Base-by-base conservation (phyloP, 1,284 basidiomycete species). In the Moesziomyces parantarcticus region DNA sequence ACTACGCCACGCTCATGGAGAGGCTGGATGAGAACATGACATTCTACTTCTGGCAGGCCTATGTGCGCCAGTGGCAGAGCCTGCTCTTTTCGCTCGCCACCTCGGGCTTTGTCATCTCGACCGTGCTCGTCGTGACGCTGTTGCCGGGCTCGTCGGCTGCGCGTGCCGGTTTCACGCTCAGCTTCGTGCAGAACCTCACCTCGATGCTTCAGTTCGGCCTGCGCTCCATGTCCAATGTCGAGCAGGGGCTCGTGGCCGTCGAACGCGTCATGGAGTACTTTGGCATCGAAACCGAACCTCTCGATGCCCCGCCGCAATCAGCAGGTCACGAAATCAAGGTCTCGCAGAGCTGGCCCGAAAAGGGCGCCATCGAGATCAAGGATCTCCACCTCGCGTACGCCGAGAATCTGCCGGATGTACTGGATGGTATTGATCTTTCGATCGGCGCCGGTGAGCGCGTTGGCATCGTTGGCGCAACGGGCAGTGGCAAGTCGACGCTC, bases 31-130 rank as follows among this genome's bases (percentile, higher is more conserved):
- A 92, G 40, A 93, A 97, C 85, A 96, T 96, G 80, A 87, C 91
- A 39, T 93, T 93, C 3, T 96, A 94, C 83, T 93, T 90, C 88
- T 84, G 96, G 69, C 93, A 92, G 0, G 87, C 90, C 10, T 87
- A 88, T 8, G 94, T 94, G 80, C 84, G 92, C 88, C 88, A 92
- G 62, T 95, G 93, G 92, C 90, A 96, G 23, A 92, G 91, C 63
- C 61, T 90, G n/a, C 85, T 90, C 4, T 84, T 91, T 6, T 85
- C 84, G 42, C n/a, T 83, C 8, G 58, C 79, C 3, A 82, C 83
- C 8, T 61, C 71, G 3, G 34, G 72, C 3, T 64, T 81, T 21
- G 78, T 79, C 5, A 62, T 83, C 20, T 45, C 76, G 3, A 67
- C 69, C 1, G 80, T 78, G 11, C 29, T 83, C 18, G 64, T 83